Conservation (phyloP, 2,329 filamentous ascomycete species). For the Aspergillus felis region DNA sequence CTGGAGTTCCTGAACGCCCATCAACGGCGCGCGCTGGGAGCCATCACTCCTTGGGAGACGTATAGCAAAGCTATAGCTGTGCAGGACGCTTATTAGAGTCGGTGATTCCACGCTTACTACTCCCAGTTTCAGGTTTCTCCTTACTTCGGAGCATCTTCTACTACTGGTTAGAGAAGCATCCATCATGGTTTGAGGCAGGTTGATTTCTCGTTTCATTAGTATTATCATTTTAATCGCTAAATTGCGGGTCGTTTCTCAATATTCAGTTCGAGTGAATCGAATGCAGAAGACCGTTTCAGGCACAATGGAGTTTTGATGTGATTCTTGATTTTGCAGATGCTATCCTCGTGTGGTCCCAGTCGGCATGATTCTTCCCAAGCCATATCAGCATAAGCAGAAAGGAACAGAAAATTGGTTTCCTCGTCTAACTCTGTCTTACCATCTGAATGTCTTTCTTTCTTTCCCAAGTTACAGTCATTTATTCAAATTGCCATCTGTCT, state of each 20-base stretch:
- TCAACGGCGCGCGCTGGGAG: conserved; percentile 82
- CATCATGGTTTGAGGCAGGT: background rate
- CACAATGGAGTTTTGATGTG: background rate
- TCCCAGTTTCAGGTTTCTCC: background rate
- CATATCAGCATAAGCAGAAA: background rate
- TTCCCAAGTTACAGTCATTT: background rate
- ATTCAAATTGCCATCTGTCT: background rate
- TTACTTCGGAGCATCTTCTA: background rate
- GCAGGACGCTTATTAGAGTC: conserved; percentile 19
- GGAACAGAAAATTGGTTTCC: background rate
- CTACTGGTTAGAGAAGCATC: background rate
- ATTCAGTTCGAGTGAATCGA: background rate
- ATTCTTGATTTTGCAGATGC: background rate
- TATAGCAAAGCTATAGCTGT: conserved; percentile 64
- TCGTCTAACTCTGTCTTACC: background rate
- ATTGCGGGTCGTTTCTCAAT: background rate
- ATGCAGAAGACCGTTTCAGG: background rate
- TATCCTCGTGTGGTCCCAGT: background rate
- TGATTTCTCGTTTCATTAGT: background rate
- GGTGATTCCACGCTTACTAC: background rate
- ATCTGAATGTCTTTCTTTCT: background rate
- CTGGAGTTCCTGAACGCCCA: conserved; percentile 83
- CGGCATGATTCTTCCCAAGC: background rate
- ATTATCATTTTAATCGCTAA: background rate
- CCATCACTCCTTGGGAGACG: conserved; percentile 79